These are phyloP conservation scores for Penicillium subrubescens DNA, from an alignment of 495 filamentous ascomycete species.

Conservation along the genomic window DNA sequence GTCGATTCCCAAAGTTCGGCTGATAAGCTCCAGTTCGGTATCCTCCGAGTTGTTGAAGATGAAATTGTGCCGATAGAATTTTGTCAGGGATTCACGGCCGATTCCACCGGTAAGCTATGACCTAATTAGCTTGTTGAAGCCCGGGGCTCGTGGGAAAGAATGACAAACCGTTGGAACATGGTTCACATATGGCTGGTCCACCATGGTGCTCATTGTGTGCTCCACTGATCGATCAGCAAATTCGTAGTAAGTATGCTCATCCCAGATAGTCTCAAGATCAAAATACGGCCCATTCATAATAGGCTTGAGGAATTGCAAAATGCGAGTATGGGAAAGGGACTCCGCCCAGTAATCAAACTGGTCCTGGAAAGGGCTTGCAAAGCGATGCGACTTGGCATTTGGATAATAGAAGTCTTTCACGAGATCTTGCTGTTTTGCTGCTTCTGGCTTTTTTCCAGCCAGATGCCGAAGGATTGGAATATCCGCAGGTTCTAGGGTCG, in stretches of 20 bases:
- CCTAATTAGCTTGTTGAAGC: background rate
- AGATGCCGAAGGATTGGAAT: background rate
- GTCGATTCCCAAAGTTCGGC: constrained; percentile 61
- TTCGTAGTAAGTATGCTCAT: constrained; percentile 47
- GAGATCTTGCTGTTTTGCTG: background rate
- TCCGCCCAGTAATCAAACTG: constrained; percentile 19
- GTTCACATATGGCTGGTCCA: constrained; percentile 54
- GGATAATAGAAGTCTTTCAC: background rate
- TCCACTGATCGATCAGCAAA: constrained; percentile 31
- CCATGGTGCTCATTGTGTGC: constrained; percentile 50
- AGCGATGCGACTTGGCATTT: background rate
- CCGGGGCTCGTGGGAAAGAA: background rate
- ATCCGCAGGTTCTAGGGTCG: background rate
- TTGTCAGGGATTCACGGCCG: background rate
- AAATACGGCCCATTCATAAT: constrained; percentile 37
- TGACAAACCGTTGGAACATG: constrained; percentile 42
- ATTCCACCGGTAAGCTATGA: background rate
- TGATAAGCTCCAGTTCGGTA: constrained; percentile 57
- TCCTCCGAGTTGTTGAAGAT: background rate
- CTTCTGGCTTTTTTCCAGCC: background rate
- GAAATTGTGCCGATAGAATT: background rate
- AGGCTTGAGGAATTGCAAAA: constrained; percentile 22
- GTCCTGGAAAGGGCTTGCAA: constrained; percentile 7
- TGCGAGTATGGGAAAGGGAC: constrained; percentile 23
- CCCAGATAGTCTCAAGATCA: constrained; percentile 57